phyloP scores from a whole-genome alignment of 148 eudicot species.

The Silene latifolia region DNA sequence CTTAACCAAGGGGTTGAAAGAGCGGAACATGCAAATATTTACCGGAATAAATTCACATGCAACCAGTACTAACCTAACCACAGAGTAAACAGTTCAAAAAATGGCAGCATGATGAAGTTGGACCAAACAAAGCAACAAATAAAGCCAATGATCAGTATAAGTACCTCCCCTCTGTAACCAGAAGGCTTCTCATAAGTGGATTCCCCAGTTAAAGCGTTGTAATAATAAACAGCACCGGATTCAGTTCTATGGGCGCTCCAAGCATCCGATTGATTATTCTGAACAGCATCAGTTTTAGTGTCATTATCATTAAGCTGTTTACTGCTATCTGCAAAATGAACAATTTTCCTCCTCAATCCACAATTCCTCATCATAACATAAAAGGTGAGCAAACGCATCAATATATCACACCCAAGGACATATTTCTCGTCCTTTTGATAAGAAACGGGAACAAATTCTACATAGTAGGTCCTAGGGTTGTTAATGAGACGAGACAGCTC shows the following conservation, averaged over 20 bases:
- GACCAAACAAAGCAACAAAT: neutral
- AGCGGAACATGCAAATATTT: neutral
- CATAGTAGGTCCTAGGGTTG: too few relatives aligned
- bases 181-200: conserved; percentile 89
- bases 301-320: conserved; percentile 38
- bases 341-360: conserved; percentile 9
- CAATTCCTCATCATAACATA: neutral
- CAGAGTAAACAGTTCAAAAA: neutral
- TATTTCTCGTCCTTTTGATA: too few relatives aligned
- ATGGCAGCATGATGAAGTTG: neutral
- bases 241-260: conserved; percentile 97
- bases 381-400: neutral
- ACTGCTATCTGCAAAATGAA: conserved; percentile 39
- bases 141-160: neutral
- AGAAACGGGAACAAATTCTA: too few relatives aligned
- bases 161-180: conserved; percentile 84
- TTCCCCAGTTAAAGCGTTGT: conserved; percentile 77
- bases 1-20: neutral
- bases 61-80: neutral
- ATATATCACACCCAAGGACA: neutral
- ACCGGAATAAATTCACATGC: neutral
- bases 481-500: too few relatives aligned
- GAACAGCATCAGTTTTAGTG: conserved; percentile 27
- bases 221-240: conserved; percentile 80
- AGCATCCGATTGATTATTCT: conserved; percentile 48